Base-by-base conservation (phyloP, 1,284 basidiomycete species). In the Ceratobasidium sp. region DNA sequence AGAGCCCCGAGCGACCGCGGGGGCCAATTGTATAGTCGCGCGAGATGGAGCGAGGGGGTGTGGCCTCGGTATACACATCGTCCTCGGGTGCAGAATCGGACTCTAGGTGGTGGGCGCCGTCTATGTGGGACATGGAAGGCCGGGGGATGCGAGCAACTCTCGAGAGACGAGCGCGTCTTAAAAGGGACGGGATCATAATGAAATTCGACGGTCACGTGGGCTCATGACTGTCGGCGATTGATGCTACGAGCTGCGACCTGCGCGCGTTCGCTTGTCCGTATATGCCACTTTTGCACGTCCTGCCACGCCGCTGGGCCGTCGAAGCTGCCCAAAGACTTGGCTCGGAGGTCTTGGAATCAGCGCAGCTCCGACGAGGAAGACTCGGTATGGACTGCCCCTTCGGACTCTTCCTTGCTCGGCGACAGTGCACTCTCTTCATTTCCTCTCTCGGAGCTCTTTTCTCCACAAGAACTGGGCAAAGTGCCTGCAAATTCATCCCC, bases 211-310 rank as follows among this genome's bases (percentile, higher is more conserved):
- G 66, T 68, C 66, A 68, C 66, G 66, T 68, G 66, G 19, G n/a
- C 70, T 25, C 59, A 59, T 74, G 70, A 74, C 19, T 17, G 13
- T 44, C 32, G 8, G 62, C 19, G 73, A 61, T 75, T 62, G 43
- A 65, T 75, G 46, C 73, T 75, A 54, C 73, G 73, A 52, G 62
- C 62, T 15, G 56, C 44, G 34, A 40, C 68, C 43, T 43, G 68
- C 22, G 73, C 40, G 52, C 73, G 62, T 22, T 52, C 62, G 49
- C 40, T 75, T 65, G 73, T 52, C 29, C 73, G 73, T 57, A n/a
- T 75, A 62, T 75, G 73, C 62, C 59, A 34, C 29, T 75, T 75
- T 54, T 75, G 73, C 62, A 75, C 73, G 17, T 75, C 73, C 25
- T 75, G 73, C 25, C 62, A 75, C 61, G 52, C 46, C 5, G 73